Percentiles rank a stretch among this genome's conserved stretches.
phyloP scores from a whole-genome alignment of 139 green algal species.

The Micromonas pusilla region DNA sequence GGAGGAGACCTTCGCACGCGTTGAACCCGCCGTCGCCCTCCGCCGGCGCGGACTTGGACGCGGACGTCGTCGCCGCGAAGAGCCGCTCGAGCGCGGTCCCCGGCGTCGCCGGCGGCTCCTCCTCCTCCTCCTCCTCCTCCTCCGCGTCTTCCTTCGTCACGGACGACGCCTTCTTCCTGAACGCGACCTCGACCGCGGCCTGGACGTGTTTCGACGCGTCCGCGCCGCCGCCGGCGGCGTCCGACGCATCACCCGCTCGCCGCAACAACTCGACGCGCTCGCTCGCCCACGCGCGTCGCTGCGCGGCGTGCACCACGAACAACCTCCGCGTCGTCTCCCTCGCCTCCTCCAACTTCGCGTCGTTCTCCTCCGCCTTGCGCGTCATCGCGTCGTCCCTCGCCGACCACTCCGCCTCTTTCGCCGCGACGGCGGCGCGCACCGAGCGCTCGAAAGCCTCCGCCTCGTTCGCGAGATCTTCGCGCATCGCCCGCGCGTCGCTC shows the following conservation, averaged over 20 bases:
- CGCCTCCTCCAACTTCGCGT: not conserved
- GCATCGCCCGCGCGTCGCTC: no score
- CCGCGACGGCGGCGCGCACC: not conserved
- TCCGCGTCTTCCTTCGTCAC: no score
- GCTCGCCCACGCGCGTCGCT: not conserved
- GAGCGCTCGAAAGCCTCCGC: not conserved
- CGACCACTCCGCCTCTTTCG: not conserved
- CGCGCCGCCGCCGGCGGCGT: not conserved
- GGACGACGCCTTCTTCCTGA: no score
- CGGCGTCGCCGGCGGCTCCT: no score
- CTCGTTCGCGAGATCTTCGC: not conserved
- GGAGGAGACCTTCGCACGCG: no score
- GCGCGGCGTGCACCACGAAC: not conserved
- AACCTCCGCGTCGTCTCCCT: not conserved
- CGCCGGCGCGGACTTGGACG: not conserved
- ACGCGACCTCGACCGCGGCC: not conserved
- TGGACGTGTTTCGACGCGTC: not conserved
- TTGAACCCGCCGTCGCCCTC: no score
- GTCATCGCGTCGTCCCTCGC: not conserved
- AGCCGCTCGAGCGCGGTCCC: not conserved
- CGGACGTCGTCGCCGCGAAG: not conserved
- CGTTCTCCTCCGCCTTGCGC: not conserved
- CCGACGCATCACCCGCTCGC: not conserved
- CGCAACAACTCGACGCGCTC: not conserved
- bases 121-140: no score